These are phyloP conservation scores for Prunus armeniaca DNA, from an alignment of 306 rosid species.

Conservation along the genomic window DNA sequence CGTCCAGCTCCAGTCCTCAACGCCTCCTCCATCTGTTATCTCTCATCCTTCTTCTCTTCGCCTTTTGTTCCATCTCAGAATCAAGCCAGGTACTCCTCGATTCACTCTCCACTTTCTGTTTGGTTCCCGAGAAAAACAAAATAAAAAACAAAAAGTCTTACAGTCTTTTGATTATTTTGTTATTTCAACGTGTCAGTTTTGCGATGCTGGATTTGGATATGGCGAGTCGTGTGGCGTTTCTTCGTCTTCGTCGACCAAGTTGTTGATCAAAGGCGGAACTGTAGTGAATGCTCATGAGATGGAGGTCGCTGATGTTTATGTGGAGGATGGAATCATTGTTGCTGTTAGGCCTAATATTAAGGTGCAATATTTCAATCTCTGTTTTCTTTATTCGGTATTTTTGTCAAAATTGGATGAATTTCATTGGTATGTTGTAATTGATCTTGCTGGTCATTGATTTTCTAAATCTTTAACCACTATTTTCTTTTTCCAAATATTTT, in stretches of 20 bases:
- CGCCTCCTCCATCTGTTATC: not conserved
- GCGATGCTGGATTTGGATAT: conserved; percentile 59
- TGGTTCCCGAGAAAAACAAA: conserved; percentile 13
- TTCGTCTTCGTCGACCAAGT: conserved; percentile 33
- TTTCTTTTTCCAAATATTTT: not conserved
- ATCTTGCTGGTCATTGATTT: no score
- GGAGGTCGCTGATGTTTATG: conserved; percentile 83
- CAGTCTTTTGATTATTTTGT: not conserved
- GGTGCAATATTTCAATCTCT: conserved; percentile 26
- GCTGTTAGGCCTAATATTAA: conserved; percentile 65
- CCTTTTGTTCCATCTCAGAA: conserved; percentile 33
- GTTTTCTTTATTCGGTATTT: not conserved
- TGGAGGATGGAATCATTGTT: conserved; percentile 70
- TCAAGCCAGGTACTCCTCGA: conserved; percentile 52
- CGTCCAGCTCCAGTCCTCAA: not conserved
- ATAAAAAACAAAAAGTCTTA: not conserved
- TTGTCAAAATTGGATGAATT: no score
- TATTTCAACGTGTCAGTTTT: conserved; percentile 46
- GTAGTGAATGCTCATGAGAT: conserved; percentile 78
- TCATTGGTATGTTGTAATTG: no score
- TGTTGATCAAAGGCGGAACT: conserved; percentile 76
- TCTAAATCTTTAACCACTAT: no score
- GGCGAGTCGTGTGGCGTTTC: conserved; percentile 48
- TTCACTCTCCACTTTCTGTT: conserved; percentile 10
- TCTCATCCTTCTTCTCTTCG: conserved; percentile 18